phyloP scores from a whole-genome alignment of 148 eudicot species.

The Spergularia bocconei region DNA sequence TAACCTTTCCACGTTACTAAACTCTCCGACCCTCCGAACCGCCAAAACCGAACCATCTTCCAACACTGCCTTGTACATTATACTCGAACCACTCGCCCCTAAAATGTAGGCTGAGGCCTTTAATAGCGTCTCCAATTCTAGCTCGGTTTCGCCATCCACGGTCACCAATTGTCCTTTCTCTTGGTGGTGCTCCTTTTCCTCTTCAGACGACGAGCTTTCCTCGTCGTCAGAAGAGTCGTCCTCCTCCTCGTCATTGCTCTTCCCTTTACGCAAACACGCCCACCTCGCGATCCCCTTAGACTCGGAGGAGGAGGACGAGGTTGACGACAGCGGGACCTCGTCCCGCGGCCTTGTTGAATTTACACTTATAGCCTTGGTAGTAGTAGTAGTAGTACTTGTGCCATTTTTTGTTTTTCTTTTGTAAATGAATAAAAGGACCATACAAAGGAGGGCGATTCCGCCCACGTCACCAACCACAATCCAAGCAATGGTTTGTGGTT shows the following conservation, averaged over 20 bases:
- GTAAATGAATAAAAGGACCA: constrained; percentile 43
- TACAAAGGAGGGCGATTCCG: constrained; percentile 45
- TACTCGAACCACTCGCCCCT: constrained; percentile 84
- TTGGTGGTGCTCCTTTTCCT: constrained; percentile 17
- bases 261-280: constrained; percentile 57
- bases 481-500: constrained; percentile 48
- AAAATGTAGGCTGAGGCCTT: constrained; percentile 89
- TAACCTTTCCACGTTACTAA: constrained; percentile 47
- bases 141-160: constrained; percentile 68
- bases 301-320: constrained; percentile 40
- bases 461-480: constrained; percentile 67
- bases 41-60: constrained; percentile 78
- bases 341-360: constrained; percentile 6
- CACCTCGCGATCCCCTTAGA: constrained; percentile 53
- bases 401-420: constrained; percentile 23
- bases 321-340: constrained; percentile 42
- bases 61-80: constrained; percentile 86
- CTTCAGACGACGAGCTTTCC: constrained; percentile 28
- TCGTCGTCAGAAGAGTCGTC: constrained; percentile 21
- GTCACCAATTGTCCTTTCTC: constrained; percentile 61
- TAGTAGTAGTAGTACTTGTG: not conserved
- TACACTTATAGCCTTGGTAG: not conserved
- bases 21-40: constrained; percentile 74
- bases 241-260: constrained; percentile 34
- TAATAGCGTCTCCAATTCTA: constrained; percentile 77